phyloP scores from a whole-genome alignment of 2,329 filamentous ascomycete genomes.

The Boeremia lycopersici region DNA sequence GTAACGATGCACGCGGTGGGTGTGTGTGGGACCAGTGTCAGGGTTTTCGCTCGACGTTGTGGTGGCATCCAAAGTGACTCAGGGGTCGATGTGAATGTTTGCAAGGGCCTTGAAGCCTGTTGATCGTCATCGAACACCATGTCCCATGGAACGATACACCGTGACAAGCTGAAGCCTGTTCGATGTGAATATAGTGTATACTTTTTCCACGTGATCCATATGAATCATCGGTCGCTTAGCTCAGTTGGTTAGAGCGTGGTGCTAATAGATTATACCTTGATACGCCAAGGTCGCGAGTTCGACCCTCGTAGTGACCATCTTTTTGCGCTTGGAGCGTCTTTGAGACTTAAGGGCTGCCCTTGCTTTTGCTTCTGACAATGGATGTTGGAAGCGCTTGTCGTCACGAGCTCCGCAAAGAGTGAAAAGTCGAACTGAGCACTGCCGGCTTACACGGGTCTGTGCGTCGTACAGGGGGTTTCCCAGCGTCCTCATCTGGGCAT shows the following conservation, averaged over 20 bases:
- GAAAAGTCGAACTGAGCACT: not conserved
- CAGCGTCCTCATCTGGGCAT: too few relatives aligned
- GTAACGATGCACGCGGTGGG: conserved; percentile 8
- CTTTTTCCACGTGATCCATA: not conserved
- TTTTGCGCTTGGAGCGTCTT: not conserved
- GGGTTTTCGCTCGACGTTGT: not conserved
- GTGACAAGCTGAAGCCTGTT: too few relatives aligned
- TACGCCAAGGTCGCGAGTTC: conserved; percentile 25
- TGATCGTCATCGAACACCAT: too few relatives aligned
- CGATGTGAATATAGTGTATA: not conserved
- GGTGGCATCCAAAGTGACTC: not conserved
- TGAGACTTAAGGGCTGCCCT: too few relatives aligned
- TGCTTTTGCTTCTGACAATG: not conserved
- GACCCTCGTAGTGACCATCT: conserved; percentile 23
- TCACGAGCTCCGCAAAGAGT: not conserved
- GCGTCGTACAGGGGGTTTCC: not conserved
- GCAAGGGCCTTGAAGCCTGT: too few relatives aligned
- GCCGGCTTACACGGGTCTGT: not conserved
- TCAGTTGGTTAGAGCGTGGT: conserved; percentile 26
- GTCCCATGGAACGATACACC: too few relatives aligned
- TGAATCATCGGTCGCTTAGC: conserved; percentile 15
- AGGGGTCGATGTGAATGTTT: not conserved
- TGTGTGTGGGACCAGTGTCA: conserved; percentile 9
- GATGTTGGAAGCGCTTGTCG: not conserved
- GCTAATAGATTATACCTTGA: conserved; percentile 21